Conservation (phyloP, 177 flowering plant genomes). For the Vitis hybrid region DNA sequence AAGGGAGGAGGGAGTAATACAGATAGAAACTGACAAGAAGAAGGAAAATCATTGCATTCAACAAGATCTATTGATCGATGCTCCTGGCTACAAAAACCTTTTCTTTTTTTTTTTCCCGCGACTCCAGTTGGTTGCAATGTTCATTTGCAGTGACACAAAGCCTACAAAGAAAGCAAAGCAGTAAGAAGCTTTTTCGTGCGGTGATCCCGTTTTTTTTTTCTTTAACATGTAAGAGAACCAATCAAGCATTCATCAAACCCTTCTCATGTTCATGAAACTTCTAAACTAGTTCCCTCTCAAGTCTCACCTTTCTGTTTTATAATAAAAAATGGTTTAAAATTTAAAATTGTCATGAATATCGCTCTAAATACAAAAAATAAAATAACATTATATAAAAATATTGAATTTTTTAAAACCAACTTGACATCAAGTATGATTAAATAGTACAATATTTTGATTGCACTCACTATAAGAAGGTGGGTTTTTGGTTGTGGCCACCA, state of each 20-base stretch:
- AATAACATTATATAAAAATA: too few species aligned
- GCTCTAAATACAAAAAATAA: too few species aligned
- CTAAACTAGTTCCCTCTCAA: slow-evolving; percentile 1
- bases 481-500: too few species aligned
- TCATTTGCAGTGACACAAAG: background rate
- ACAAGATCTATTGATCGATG: slow-evolving; percentile 5
- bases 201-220: background rate
- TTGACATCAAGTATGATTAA: too few species aligned
- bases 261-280: slow-evolving; percentile 5
- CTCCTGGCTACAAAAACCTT: background rate
- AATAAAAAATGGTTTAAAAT: too few species aligned
- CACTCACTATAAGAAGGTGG: too few species aligned
- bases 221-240: background rate
- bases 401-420: too few species aligned
- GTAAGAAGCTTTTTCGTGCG: slow-evolving; percentile 1
- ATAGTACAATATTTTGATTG: too few species aligned
- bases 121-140: background rate
- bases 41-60: slow-evolving; percentile 16
- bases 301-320: background rate
- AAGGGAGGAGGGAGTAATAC: background rate
- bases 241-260: slow-evolving; percentile 3
- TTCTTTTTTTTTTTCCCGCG: background rate
- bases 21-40: background rate
- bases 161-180: background rate
- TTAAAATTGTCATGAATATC: too few species aligned